phyloP scores from a whole-genome alignment of 257 asterid species.

The Lycium barbarum region DNA sequence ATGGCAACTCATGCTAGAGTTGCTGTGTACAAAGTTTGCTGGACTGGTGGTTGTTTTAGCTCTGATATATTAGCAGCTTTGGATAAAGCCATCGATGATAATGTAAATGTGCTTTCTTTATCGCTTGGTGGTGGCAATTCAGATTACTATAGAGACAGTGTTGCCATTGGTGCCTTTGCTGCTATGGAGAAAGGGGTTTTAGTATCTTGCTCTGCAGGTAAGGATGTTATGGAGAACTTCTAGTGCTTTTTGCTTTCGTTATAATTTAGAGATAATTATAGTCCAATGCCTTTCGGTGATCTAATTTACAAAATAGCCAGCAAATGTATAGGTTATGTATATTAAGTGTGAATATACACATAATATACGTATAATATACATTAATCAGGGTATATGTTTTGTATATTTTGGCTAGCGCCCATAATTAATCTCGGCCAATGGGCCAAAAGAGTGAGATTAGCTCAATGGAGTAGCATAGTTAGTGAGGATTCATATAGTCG shows the following conservation, averaged over 20 bases:
- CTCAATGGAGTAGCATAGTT: neutral
- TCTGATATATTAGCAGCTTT: slow-evolving; percentile 71
- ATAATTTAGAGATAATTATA: no score
- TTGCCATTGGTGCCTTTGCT: slow-evolving; percentile 67
- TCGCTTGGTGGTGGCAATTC: slow-evolving; percentile 60
- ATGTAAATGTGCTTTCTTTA: slow-evolving; percentile 69
- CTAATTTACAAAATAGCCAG: no score
- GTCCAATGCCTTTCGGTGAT: no score
- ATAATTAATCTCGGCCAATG: no score
- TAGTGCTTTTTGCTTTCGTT: neutral
- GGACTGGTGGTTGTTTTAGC: slow-evolving; percentile 58
- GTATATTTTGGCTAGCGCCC: no score
- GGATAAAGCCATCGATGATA: slow-evolving; percentile 69
- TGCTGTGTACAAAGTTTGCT: slow-evolving; percentile 71
- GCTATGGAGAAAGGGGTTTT: slow-evolving; percentile 75
- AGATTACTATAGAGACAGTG: slow-evolving; percentile 49
- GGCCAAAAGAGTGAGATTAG: neutral
- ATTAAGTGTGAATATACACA: no score
- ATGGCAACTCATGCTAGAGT: slow-evolving; percentile 71
- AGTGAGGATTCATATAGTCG: neutral
- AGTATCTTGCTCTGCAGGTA: slow-evolving; percentile 74
- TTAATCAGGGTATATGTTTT: no score
- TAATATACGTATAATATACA: no score
- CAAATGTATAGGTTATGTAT: no score
- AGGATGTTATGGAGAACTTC: slow-evolving; percentile 24